Base-by-base conservation (phyloP, 768 basidiomycete species). In the Sutorius australiensis region DNA sequence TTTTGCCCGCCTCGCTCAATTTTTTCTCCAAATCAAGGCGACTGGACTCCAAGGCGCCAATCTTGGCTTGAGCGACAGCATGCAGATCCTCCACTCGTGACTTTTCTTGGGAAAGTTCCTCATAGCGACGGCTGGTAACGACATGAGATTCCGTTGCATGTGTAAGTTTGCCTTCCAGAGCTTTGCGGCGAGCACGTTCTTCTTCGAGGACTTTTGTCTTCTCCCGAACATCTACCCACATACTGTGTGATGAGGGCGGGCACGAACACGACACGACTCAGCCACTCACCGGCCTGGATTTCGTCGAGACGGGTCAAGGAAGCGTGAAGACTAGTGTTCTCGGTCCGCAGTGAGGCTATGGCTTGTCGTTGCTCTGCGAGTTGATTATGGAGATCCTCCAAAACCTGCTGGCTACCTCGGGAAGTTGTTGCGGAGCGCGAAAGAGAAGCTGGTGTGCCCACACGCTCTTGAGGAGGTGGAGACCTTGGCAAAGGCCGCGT, bases 241-340 rank as follows among this genome's bases (percentile, higher is more conserved):
- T 19, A 13, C 3, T 14, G 8, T 3, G 10, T 58, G 42, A 56
- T 46, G 32, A 47, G 36, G 33, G 13, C 13, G 6, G 37, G 3
- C 6, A 36, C 41, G 16, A 14, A 49, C 11, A 5, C 21, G 16
- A 49, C 11, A 5, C 21, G 36, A 41, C 1, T 3, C 2, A 36
- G 17, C 14, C 34, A 56, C 70, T 53, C 57, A 72, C 73, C 64
- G 10, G 59, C 68, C 56, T 65, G 66, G 43, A 69, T 40, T 28
- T 63, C 67, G 50, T 73, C 64, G 31, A 75, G 53, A 14, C 51
- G 65, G 21, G 36, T 38, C 42, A 67, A 21, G 36, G 74, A 67
- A 24, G 56, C 49, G 41, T 59, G 64, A 21, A 73, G 61, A 13
- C 59, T 50, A 40, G 58, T 30, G 13, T 67, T 68, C 53, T 73